phyloP scores from a whole-genome alignment of 306 rosid genomes.

The Malus orientalis region DNA sequence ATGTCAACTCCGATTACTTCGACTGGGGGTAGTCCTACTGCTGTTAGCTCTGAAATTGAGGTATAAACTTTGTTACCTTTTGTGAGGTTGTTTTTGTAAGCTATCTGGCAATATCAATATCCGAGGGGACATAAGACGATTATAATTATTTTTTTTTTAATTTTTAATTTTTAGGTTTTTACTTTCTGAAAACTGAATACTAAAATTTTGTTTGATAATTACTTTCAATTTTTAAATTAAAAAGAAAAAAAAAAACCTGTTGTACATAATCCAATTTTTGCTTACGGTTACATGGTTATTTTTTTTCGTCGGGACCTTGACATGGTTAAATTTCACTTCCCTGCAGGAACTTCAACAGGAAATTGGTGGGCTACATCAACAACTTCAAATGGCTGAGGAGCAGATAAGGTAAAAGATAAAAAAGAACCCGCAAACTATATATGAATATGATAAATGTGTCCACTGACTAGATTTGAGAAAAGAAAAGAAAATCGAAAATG shows the following conservation, averaged over 20 bases:
- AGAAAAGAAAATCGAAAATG: no score
- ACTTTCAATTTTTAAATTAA: no score
- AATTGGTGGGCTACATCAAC: slow-evolving; percentile 56
- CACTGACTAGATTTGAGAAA: no score
- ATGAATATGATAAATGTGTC: no score
- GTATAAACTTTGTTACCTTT: slow-evolving; percentile 9
- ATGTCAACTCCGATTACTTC: not conserved
- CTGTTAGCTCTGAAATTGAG: slow-evolving; percentile 37
- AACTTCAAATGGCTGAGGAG: slow-evolving; percentile 70
- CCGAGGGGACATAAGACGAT: no score
- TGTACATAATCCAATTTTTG: no score
- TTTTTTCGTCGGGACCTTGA: not conserved
- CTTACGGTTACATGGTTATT: not conserved
- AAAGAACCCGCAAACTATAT: no score
- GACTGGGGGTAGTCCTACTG: slow-evolving; percentile 19
- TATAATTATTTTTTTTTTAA: no score
- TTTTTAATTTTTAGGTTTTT: not conserved
- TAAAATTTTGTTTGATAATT: no score
- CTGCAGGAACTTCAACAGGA: slow-evolving; percentile 70
- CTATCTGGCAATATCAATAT: not conserved
- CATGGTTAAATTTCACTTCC: not conserved
- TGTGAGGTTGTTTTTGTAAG: not conserved
- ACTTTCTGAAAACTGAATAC: no score
- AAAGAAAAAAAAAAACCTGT: no score
- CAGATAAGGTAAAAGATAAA: slow-evolving; percentile 49